These are phyloP conservation scores for Saururus chinensis DNA, from an alignment of 164 flowering plant genomes.

Conservation along the genomic window DNA sequence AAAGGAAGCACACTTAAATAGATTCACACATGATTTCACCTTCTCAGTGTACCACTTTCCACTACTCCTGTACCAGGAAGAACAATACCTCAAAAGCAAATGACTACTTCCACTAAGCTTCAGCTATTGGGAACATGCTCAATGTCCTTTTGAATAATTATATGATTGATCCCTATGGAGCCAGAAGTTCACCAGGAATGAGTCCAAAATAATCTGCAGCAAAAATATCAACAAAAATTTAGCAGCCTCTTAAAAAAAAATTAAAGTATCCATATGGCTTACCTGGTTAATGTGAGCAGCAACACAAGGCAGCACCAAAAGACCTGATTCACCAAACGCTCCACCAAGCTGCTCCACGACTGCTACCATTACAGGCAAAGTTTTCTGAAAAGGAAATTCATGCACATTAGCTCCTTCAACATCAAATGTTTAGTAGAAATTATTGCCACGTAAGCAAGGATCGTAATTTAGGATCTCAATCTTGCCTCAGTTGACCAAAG, in stretches of 20 bases:
- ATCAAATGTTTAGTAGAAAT: too few relatives aligned
- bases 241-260: not conserved
- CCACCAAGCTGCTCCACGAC: constrained; percentile 90
- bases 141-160: constrained; percentile 20
- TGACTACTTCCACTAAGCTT: too few relatives aligned
- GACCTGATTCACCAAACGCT: constrained; percentile 75
- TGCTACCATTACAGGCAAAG: constrained; percentile 86
- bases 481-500: too few relatives aligned
- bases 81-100: too few relatives aligned
- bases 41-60: too few relatives aligned
- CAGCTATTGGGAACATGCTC: not conserved
- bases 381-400: constrained; percentile 42
- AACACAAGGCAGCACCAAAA: constrained; percentile 89
- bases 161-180: constrained; percentile 27
- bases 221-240: constrained; percentile 3
- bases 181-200: constrained; percentile 58
- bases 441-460: too few relatives aligned
- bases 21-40: too few relatives aligned
- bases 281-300: constrained; percentile 95
- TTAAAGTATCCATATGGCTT: not conserved
- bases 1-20: too few relatives aligned
- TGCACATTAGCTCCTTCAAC: not conserved
- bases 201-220: constrained; percentile 62
- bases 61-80: too few relatives aligned
- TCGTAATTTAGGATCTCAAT: too few relatives aligned